Evolutionary conservation across 2,329 filamentous ascomycete species (phyloP).

Genomic region (Eurotiales sp.): DNA sequence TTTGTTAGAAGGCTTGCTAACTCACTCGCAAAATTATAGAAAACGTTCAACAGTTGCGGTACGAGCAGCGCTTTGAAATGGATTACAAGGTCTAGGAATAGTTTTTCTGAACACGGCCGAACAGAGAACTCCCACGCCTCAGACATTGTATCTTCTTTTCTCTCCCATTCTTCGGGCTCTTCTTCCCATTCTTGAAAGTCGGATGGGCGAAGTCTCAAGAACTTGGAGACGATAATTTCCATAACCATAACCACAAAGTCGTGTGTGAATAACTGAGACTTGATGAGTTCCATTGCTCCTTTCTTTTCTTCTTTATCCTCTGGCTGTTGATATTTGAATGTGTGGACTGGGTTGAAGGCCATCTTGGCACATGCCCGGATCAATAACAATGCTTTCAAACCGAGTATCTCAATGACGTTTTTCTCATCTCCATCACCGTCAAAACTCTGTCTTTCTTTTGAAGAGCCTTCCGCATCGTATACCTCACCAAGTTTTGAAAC

Average conservation of each 20-base stretch:
- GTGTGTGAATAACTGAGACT: constrained; percentile 68
- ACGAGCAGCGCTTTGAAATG: constrained; percentile 82
- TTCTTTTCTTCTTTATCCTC: constrained; percentile 74
- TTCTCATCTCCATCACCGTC: constrained; percentile 48
- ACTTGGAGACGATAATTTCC: constrained; percentile 77
- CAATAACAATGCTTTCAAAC: constrained; percentile 76
- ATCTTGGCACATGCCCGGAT: constrained; percentile 80
- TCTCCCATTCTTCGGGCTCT: constrained; percentile 93
- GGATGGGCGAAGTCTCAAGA: constrained; percentile 79
- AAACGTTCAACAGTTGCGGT: constrained; percentile 76
- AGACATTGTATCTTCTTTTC: constrained; percentile 76
- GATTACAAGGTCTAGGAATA: constrained; percentile 86
- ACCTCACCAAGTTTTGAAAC: constrained; percentile 72
- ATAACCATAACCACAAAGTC: constrained; percentile 77
- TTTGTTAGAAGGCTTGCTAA: constrained; percentile 21
- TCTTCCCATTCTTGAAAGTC: constrained; percentile 92
- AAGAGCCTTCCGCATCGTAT: constrained; percentile 38
- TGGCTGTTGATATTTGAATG: constrained; percentile 75
- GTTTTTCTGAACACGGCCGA: constrained; percentile 84
- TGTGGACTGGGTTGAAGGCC: constrained; percentile 73
- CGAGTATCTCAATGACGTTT: constrained; percentile 70
- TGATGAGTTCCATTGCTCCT: constrained; percentile 65
- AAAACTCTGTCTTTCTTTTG: constrained; percentile 28
- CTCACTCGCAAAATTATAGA: constrained; percentile 69
- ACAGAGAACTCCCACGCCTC: constrained; percentile 91